Evolutionary conservation across 108 stramenopile genomes (phyloP), one percentile per base, ranked within the genome.

Genomic region (Craspedostauros australis): DNA sequence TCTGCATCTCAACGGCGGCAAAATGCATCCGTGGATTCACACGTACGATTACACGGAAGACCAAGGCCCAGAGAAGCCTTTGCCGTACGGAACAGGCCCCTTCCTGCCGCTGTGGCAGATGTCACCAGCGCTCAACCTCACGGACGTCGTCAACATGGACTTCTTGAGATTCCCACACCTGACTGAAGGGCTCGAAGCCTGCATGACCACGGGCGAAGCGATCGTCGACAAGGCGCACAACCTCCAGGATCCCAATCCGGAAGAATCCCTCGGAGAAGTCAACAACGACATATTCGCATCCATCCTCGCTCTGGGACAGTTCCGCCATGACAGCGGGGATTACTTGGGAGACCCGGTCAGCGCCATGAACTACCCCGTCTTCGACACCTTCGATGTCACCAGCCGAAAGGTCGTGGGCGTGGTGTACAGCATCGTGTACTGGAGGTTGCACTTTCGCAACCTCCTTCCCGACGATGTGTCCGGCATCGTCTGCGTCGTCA

Each of bases 271-370:
- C n/a, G n/a, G n/a, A n/a, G n/a, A n/a, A n/a, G n/a, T n/a, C n/a
- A n/a, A n/a, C n/a, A n/a, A n/a, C n/a, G n/a, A n/a, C n/a, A n/a
- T n/a, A n/a, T n/a, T n/a, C n/a, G n/a, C n/a, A n/a, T 19, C 42
- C 42, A 44, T 44, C n/a, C 42, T 19, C 7, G 42, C 42, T n/a
- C n/a, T n/a, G n/a, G 42, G 42, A 44, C 42, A 44, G 16, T 44
- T 15, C 19, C 42, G 42, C 7, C 11, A 7, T 19, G 42, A 44
- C 16, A 18, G 7, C n/a, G 42, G 19, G 7, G 42, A 44, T 8
- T 15, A 8, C n/a, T 8, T 44, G 11, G n/a, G 16, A n/a, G 42
- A 44, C 19, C 42, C 42, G 16, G 19, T n/a, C 42, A 44, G n/a
- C n/a, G n/a, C 16, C 16, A 7, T 44, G 9, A 19, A 19, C n/a